Evolutionary conservation across 352 stramenopile genomes (phyloP), one percentile per base, ranked within the genome.

Genomic region (Phytopythium sindhum): DNA sequence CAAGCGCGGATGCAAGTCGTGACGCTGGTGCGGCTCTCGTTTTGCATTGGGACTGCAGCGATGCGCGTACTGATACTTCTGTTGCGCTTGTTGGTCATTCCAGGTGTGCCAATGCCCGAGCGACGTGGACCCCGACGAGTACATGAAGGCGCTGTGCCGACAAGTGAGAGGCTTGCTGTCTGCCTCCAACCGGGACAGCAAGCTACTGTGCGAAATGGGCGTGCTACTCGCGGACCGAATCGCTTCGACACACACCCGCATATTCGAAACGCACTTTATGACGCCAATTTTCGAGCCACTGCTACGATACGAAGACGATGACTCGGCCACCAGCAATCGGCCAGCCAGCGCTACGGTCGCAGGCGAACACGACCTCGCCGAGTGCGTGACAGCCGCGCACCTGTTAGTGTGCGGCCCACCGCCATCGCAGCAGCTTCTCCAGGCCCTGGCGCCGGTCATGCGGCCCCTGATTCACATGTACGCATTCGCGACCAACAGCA

Each of bases 1-100:
- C 88, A 93, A 68, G 88, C 88, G 39, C 78, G 86, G 50, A 77
- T 94, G 65, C 86, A 95, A 61, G 84, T 96, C 58, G 84, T 80
- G 10, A 90, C 68, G 45, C 66, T 96, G 53, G 78, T 88, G 62
- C 28, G 63, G 48, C 24, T 17, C 42, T 1, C 12, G 15, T 50
- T 14, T 41, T 48, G 26, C 8, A 31, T 35, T 26, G 9, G 21
- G 24, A 28, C 4, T 7, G 35, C 8, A 26, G 31, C 26, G n/a
- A 26, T 8, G 9, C 29, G 37, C 65, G 6, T 37, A 35, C 48
- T 61, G 8, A 41, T 54, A 9, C 31, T 10, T 37, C 9, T 44
- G 39, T 14, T 19, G 19, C 21, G 39, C 24, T 44, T 35, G 23
- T 4, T 50, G 4, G 12, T 3, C 14, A 9, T 10, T 5, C 29